These are phyloP conservation scores for Curvularia sp. DNA, from an alignment of 2,329 filamentous ascomycete species.

Conservation along the genomic window DNA sequence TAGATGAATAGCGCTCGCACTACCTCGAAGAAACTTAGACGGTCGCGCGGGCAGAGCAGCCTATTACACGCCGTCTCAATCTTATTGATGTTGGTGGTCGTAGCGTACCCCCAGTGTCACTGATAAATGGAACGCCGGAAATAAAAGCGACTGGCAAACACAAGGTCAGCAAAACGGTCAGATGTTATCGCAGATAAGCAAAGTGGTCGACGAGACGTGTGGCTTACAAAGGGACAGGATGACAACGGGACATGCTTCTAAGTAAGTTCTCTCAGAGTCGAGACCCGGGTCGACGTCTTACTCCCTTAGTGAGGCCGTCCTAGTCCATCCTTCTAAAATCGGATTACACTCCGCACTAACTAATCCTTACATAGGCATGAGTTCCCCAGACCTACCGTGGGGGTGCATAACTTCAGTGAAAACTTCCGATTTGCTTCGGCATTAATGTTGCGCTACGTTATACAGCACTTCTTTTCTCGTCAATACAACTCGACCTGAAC, in stretches of 20 bases:
- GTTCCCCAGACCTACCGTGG: background rate
- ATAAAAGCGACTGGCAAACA: background rate
- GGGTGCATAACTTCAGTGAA: background rate
- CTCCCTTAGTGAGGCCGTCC: background rate
- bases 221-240: background rate
- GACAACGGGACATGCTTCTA: background rate
- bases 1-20: background rate
- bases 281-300: background rate
- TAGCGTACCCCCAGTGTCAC: background rate
- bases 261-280: too few species aligned
- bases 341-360: background rate
- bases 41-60: background rate
- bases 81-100: background rate
- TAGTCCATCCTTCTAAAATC: background rate
- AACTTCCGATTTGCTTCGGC: background rate
- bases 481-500: background rate
- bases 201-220: background rate
- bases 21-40: background rate
- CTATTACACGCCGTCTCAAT: background rate
- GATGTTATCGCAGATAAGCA: background rate
- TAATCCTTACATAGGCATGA: background rate
- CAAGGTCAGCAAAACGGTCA: background rate
- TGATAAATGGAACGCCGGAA: background rate
- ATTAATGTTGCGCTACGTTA: background rate
- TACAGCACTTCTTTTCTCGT: background rate